Conservation (phyloP, 495 filamentous ascomycete species). For the Talaromyces proteolyticus region DNA sequence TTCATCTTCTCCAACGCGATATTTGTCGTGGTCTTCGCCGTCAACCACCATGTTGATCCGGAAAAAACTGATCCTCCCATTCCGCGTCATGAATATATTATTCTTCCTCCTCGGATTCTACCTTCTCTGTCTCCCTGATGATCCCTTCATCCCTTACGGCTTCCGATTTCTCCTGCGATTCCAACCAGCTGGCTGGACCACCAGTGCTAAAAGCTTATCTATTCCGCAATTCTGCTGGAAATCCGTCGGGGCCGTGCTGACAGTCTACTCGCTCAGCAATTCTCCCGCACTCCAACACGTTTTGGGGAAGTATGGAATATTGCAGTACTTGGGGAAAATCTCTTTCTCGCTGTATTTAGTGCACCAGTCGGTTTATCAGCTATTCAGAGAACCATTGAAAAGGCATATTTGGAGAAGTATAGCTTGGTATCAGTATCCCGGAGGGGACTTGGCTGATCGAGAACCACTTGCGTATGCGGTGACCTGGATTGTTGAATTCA, state of each 20-base stretch:
- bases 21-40: too few species aligned
- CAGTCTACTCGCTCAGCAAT: conserved; percentile 17
- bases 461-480: conserved; percentile 25
- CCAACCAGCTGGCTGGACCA: conserved; percentile 15
- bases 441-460: conserved; percentile 29
- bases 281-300: conserved; percentile 11
- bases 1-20: too few species aligned
- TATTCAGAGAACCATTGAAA: conserved; percentile 13
- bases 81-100: background rate
- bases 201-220: conserved; percentile 14
- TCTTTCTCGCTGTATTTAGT: conserved; percentile 23
- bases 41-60: background rate
- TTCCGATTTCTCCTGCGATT: conserved; percentile 15
- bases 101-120: conserved; percentile 13
- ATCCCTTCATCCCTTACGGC: conserved; percentile 15
- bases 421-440: conserved; percentile 18
- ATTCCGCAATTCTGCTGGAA: conserved; percentile 18
- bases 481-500: conserved; percentile 29
- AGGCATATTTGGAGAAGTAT: conserved; percentile 35
- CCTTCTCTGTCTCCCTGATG: conserved; percentile 20
- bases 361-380: conserved; percentile 15
- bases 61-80: conserved; percentile 12
- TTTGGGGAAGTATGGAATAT: conserved; percentile 26
- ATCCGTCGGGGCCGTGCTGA: conserved; percentile 13
- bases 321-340: conserved; percentile 21